These are phyloP conservation scores for Microdochium bolleyi DNA, from an alignment of 2,329 filamentous ascomycete species.

Conservation along the genomic window DNA sequence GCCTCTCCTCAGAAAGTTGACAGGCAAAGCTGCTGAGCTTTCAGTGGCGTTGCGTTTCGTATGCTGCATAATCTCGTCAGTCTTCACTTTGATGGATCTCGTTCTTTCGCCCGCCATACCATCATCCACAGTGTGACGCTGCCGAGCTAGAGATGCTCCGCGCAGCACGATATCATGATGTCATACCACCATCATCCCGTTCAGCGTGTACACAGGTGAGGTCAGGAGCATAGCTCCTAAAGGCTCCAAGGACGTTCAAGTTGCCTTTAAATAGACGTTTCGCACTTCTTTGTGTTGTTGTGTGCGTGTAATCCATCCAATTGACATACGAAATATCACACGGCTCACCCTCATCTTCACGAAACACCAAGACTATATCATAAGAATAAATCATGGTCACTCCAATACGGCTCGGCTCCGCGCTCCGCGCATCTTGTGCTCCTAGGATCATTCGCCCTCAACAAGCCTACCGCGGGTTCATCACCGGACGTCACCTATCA, in stretches of 20 bases:
- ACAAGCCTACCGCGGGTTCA: slow-evolving; percentile 12
- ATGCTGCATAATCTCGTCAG: no score
- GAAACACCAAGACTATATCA: not conserved
- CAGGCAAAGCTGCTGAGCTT: no score
- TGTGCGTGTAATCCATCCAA: no score
- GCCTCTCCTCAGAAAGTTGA: no score
- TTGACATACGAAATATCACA: not conserved
- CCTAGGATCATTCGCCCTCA: not conserved
- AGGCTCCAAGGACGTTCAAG: not conserved
- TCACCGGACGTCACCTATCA: slow-evolving; percentile 9
- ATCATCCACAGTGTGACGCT: no score
- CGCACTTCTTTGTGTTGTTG: no score
- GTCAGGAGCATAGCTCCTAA: not conserved
- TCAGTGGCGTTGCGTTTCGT: no score
- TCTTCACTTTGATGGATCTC: no score
- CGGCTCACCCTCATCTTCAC: not conserved
- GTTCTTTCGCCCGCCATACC: no score
- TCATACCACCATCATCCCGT: not conserved
- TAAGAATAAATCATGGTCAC: slow-evolving; percentile 12
- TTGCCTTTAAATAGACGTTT: no score
- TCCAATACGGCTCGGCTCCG: slow-evolving; percentile 15
- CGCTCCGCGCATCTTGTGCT: slow-evolving; percentile 11
- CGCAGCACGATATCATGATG: not conserved
- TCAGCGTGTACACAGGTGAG: not conserved
- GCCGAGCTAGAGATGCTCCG: not conserved